These are phyloP conservation scores for Paracamarosporium sp. DNA, from an alignment of 2,329 filamentous ascomycete species.

Conservation along the genomic window DNA sequence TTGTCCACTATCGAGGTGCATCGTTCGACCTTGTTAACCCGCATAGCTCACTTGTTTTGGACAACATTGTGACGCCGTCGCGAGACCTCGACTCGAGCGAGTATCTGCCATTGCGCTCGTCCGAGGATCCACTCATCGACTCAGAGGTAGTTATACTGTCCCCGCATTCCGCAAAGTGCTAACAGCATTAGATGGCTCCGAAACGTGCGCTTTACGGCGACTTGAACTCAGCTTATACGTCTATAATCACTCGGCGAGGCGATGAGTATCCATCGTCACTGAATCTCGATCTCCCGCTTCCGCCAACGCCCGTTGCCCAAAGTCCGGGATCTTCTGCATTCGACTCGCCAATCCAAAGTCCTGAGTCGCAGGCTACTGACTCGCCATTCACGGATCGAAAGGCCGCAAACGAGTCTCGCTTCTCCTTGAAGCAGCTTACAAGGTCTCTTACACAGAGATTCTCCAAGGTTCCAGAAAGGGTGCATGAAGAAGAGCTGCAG, in stretches of 20 bases:
- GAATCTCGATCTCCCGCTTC: constrained; percentile 25
- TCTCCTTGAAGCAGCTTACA: constrained; percentile 40
- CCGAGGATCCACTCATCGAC: constrained; percentile 27
- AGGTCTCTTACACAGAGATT: constrained; percentile 36
- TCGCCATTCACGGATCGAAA: constrained; percentile 28
- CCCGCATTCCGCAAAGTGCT: constrained; percentile 8
- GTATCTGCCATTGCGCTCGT: constrained; percentile 31
- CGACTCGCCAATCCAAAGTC: constrained; percentile 32
- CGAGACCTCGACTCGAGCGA: constrained; percentile 43
- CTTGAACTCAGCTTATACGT: constrained; percentile 33
- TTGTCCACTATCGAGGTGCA: constrained; percentile 47
- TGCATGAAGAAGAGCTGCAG: constrained; percentile 29
- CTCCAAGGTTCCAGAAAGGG: constrained; percentile 19
- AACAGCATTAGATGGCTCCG: constrained; percentile 37
- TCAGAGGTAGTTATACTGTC: constrained; percentile 24
- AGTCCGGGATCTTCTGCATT: constrained; percentile 37
- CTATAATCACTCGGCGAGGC: constrained; percentile 30
- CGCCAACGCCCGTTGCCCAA: constrained; percentile 32
- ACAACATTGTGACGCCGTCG: constrained; percentile 46
- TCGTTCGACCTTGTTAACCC: constrained; percentile 50
- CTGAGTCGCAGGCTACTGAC: constrained; percentile 26
- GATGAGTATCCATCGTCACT: constrained; percentile 21
- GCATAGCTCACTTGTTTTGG: constrained; percentile 42
- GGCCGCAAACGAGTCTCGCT: constrained; percentile 30
- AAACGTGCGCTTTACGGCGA: constrained; percentile 39